Conservation (phyloP, 2,329 filamentous ascomycete species). For the Gnomoniopsis sp. region DNA sequence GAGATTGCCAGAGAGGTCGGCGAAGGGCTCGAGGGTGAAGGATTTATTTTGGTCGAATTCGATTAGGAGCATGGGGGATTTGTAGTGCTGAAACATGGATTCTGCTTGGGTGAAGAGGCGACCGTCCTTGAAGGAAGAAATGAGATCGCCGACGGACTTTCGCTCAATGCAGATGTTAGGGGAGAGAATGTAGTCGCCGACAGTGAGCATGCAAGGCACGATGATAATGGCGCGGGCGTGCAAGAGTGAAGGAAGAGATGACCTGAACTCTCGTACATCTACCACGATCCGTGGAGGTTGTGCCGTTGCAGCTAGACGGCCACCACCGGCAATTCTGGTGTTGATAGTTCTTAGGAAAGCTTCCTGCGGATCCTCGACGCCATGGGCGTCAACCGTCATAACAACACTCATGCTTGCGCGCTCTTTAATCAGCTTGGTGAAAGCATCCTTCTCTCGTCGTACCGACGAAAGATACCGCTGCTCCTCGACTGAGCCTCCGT, state of each 20-base stretch:
- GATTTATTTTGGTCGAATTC: constrained; percentile 98
- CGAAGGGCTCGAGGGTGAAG: constrained; percentile 85
- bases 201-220: constrained; percentile 91
- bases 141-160: constrained; percentile 87
- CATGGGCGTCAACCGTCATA: constrained; percentile 68
- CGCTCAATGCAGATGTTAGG: constrained; percentile 91
- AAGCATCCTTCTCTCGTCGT: constrained; percentile 92
- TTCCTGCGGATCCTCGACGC: constrained; percentile 78
- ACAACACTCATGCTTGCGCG: constrained; percentile 90
- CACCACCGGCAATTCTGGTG: constrained; percentile 92
- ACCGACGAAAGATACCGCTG: constrained; percentile 88
- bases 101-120: constrained; percentile 90
- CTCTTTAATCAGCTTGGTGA: constrained; percentile 92
- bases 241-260: constrained; percentile 83
- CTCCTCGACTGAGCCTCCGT: constrained; percentile 90
- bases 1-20: constrained; percentile 61
- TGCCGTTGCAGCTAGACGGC: constrained; percentile 76
- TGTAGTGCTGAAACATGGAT: constrained; percentile 92
- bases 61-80: constrained; percentile 84
- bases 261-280: constrained; percentile 94
- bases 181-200: constrained; percentile 92
- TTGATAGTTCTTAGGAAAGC: constrained; percentile 92
- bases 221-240: constrained; percentile 86
- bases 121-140: constrained; percentile 87
- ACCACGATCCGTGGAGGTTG: constrained; percentile 88